Evolutionary conservation across 495 filamentous ascomycete genomes (phyloP), one percentile per base, ranked within the genome.

Genomic region (Neurospora tetrasperma): DNA sequence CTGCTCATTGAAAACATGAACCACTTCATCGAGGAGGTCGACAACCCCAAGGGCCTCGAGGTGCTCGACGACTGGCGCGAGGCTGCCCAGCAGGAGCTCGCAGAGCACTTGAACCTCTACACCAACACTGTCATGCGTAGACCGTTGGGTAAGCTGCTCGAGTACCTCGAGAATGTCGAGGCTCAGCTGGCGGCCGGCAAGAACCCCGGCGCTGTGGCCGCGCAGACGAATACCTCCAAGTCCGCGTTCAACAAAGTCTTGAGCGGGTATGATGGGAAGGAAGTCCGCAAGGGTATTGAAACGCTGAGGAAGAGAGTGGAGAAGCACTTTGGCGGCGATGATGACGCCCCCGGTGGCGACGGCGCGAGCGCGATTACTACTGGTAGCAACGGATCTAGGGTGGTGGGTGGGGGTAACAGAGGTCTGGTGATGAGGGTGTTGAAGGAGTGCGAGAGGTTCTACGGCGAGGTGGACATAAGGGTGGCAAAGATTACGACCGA

Each of bases 1-100:
- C 87, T 97, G 69, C 87, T 98, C 42, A 98, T 98, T 73, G 95
- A 98, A 80, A 98, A 98, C 79, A 97, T 98, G 95, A 96, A 97
- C 79, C 94, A 97, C 79, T 97, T 95, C 80, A 84, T 94, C 11
- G 94, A 98, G 76, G 95, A 98, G 79, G 90, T 97, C 11, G 92
- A 96, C 74, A 78, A 78, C 74, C 84, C 90, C n/a, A 87, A 89
- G 46, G 84, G 84, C 20, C 89, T 94, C 71, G 86, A 90, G 2
- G 89, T 97, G 16, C 85, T 98, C 8, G 89, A 90, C 73, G 90
- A 92, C 73, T 97, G 94, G 93, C 88, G 87, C 76, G 88, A 89
- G 70, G 89, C 89, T 40, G 95, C 95, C 2, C 83, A 86, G 38
- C 86, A 88, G 69, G 95, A 97, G 80, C 89, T 95, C 82, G 84